These are phyloP conservation scores for Wickerhamiella vanderwaltii DNA, from an alignment of 805 yeast species.

Conservation along the genomic window DNA sequence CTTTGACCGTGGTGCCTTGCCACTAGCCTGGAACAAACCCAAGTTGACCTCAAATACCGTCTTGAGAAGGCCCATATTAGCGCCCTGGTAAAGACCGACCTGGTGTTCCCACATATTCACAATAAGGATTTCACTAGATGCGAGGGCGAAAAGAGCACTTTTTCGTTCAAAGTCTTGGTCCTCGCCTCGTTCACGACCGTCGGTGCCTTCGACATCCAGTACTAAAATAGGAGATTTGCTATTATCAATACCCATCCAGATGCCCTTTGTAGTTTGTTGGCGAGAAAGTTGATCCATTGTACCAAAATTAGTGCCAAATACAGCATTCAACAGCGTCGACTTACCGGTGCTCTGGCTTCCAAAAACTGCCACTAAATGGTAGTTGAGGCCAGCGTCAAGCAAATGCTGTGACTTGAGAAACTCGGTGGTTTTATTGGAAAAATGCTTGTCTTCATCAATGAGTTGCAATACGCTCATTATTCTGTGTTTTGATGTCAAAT, in stretches of 20 bases:
- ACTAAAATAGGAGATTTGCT: conserved; percentile 30
- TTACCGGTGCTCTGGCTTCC: conserved; percentile 97
- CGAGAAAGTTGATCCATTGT: conserved; percentile 83
- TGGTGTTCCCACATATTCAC: conserved; percentile 96
- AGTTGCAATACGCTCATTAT: conserved; percentile 34
- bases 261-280: conserved; percentile 84
- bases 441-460: conserved; percentile 47
- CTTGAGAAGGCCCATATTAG: conserved; percentile 87
- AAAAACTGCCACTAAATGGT: conserved; percentile 88
- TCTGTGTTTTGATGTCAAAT: too few relatives aligned
- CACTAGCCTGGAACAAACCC: conserved; percentile 58
- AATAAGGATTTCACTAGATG: conserved; percentile 82
- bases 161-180: conserved; percentile 97
- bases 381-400: conserved; percentile 44
- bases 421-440: conserved; percentile 31
- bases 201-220: conserved; percentile 98
- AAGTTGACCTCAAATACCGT: conserved; percentile 95
- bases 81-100: conserved; percentile 94
- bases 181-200: conserved; percentile 95
- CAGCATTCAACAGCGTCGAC: conserved; percentile 73
- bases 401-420: conserved; percentile 23
- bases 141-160: conserved; percentile 85
- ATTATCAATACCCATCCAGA: conserved; percentile 55
- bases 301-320: conserved; percentile 79
- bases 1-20: conserved; percentile 32